Evolutionary conservation across 2,329 filamentous ascomycete species (phyloP).

Genomic region (Dothistroma septosporum): DNA sequence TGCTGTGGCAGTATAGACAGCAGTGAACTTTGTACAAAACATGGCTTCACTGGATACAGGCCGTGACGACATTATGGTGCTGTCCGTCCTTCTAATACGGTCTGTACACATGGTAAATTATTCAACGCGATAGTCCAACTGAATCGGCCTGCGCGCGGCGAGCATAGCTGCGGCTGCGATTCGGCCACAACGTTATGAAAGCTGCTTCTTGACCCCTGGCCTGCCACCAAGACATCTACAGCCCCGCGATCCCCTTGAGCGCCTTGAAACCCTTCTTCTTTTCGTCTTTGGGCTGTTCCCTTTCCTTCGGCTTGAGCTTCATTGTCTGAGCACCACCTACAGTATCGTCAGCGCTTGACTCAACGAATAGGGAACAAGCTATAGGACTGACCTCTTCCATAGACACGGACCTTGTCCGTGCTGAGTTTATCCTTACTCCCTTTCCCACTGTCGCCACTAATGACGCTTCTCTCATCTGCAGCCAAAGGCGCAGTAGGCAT

Average conservation of each 20-base stretch:
- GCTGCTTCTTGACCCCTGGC: background rate
- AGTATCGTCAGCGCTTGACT: background rate
- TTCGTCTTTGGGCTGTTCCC: conserved; percentile 17
- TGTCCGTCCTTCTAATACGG: background rate
- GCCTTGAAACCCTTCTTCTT: conserved; percentile 18
- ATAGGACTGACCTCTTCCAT: conserved; percentile 51
- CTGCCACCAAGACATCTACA: background rate
- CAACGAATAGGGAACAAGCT: background rate
- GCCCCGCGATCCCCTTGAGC: conserved; percentile 9
- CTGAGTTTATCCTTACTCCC: conserved; percentile 44
- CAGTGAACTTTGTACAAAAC: background rate
- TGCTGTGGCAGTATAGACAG: background rate
- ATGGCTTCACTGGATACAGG: background rate
- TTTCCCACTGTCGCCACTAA: conserved; percentile 29
- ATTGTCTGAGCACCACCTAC: conserved; percentile 52
- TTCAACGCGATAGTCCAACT: too few relatives aligned
- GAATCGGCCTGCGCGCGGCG: too few relatives aligned
- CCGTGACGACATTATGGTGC: background rate
- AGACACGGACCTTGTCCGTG: conserved; percentile 49
- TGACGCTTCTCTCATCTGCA: conserved; percentile 28
- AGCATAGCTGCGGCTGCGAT: background rate
- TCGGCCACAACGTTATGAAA: background rate
- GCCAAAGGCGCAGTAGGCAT: conserved; percentile 30
- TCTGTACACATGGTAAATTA: background rate
- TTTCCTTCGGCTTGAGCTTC: conserved; percentile 46